These are phyloP conservation scores for Cutaneotrichosporon mucoides DNA, from an alignment of 1,284 basidiomycete genomes.

Conservation along the genomic window DNA sequence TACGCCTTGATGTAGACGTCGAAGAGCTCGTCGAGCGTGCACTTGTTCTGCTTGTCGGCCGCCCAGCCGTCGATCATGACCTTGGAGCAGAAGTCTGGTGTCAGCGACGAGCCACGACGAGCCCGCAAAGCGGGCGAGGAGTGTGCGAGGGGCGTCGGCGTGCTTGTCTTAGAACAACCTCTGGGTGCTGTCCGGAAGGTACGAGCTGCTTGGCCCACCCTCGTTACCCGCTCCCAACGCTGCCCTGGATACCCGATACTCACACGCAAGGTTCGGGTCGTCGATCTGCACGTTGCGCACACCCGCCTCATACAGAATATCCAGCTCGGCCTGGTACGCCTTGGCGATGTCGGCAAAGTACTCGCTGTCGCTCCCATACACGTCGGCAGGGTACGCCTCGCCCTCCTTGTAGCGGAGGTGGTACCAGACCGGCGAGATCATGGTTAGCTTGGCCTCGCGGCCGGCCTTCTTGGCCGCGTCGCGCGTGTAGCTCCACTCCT, in stretches of 20 bases:
- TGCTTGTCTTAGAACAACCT: no score
- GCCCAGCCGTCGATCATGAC: conserved; percentile 40
- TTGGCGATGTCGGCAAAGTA: conserved; percentile 59
- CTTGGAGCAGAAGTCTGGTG: conserved; percentile 29
- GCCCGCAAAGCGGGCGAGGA: no score
- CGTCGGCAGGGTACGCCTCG: conserved; percentile 21
- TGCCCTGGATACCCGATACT: conserved; percentile 2
- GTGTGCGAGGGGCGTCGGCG: no score
- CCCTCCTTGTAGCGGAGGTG: conserved; percentile 55
- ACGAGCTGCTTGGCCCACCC: no score
- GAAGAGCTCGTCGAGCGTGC: conserved; percentile 61
- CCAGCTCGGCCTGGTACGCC: conserved; percentile 67
- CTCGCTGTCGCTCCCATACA: conserved; percentile 30
- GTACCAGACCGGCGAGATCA: conserved; percentile 72
- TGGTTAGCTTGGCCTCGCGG: conserved; percentile 62
- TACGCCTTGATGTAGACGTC: conserved; percentile 66
- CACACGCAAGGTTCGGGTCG: conserved; percentile 52
- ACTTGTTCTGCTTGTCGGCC: conserved; percentile 60
- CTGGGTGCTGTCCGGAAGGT: no score
- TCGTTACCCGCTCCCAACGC: no score
- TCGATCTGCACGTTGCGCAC: conserved; percentile 71
- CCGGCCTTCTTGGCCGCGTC: conserved; percentile 9
- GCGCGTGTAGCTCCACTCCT: conserved; percentile 43
- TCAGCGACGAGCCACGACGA: neutral
- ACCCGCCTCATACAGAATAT: conserved; percentile 66